Conservation (phyloP, 2,329 filamentous ascomycete species). For the Cladophialophora bantiana region DNA sequence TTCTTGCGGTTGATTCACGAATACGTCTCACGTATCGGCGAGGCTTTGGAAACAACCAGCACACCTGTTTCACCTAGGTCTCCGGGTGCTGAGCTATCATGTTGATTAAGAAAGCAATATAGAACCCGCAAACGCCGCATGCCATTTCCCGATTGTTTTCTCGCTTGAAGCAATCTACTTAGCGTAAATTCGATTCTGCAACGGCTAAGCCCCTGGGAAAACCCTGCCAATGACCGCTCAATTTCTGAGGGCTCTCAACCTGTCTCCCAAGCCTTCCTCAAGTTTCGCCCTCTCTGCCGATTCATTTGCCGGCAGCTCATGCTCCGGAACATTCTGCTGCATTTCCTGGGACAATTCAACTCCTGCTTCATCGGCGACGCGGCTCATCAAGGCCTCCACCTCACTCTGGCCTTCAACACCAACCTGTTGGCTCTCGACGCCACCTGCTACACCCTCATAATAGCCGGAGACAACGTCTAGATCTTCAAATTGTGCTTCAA, state of each 20-base stretch:
- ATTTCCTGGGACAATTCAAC: constrained; percentile 82
- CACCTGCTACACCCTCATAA: constrained; percentile 81
- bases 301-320: constrained; percentile 32
- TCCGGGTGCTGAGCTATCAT: not conserved
- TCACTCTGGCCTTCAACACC: constrained; percentile 74
- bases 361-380: constrained; percentile 87
- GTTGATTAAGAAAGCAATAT: not conserved
- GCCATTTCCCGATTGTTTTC: not conserved
- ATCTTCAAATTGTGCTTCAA: constrained; percentile 64
- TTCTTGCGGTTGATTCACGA: not conserved
- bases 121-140: not conserved
- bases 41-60: not conserved
- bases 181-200: not conserved
- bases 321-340: constrained; percentile 40
- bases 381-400: constrained; percentile 82
- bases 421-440: constrained; percentile 45
- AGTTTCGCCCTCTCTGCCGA: constrained; percentile 41
- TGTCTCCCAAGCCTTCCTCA: constrained; percentile 45
- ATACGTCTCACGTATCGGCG: not conserved
- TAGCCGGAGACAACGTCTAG: constrained; percentile 65
- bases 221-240: constrained; percentile 21
- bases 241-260: constrained; percentile 45
- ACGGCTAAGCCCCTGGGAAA: not conserved
- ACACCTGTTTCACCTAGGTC: not conserved
- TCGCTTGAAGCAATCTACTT: constrained; percentile 1